Conservation (phyloP, 2,329 filamentous ascomycete genomes). For the Neofusicoccum sp. region DNA sequence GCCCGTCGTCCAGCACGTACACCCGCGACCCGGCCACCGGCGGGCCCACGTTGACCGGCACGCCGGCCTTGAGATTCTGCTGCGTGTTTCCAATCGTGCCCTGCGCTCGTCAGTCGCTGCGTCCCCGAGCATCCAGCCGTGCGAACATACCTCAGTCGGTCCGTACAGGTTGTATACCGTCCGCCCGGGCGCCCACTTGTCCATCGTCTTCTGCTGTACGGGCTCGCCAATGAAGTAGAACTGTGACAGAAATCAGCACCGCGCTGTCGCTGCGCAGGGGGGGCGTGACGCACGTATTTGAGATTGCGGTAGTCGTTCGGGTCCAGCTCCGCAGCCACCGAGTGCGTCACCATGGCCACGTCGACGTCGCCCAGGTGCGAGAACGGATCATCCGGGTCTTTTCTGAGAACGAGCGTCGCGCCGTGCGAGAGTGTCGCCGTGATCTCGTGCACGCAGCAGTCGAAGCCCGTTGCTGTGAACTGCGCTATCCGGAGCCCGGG, state of each 20-base stretch:
- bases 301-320: slow-evolving; percentile 33
- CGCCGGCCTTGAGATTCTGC: slow-evolving; percentile 24
- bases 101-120: too few species aligned
- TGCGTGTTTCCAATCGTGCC: slow-evolving; percentile 40
- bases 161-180: slow-evolving; percentile 46
- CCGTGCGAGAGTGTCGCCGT: slow-evolving; percentile 44
- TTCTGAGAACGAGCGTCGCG: slow-evolving; percentile 37
- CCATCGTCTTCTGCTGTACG: slow-evolving; percentile 33
- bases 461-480: slow-evolving; percentile 45
- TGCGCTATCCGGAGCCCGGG: slow-evolving; percentile 40
- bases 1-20: slow-evolving; percentile 43
- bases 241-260: neutral
- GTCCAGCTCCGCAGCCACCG: slow-evolving; percentile 34
- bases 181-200: slow-evolving; percentile 33
- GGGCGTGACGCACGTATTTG: slow-evolving; percentile 18
- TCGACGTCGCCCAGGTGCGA: slow-evolving; percentile 30
- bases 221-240: slow-evolving; percentile 42
- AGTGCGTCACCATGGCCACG: slow-evolving; percentile 41
- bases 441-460: slow-evolving; percentile 45
- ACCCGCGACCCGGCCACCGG: slow-evolving; percentile 38
- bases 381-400: slow-evolving; percentile 27
- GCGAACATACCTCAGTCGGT: slow-evolving; percentile 35
- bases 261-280: neutral
- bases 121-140: neutral
- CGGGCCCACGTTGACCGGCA: slow-evolving; percentile 38